Evolutionary conservation across 2,329 filamentous ascomycete genomes (phyloP).

Genomic region (Mycogone perniciosa): DNA sequence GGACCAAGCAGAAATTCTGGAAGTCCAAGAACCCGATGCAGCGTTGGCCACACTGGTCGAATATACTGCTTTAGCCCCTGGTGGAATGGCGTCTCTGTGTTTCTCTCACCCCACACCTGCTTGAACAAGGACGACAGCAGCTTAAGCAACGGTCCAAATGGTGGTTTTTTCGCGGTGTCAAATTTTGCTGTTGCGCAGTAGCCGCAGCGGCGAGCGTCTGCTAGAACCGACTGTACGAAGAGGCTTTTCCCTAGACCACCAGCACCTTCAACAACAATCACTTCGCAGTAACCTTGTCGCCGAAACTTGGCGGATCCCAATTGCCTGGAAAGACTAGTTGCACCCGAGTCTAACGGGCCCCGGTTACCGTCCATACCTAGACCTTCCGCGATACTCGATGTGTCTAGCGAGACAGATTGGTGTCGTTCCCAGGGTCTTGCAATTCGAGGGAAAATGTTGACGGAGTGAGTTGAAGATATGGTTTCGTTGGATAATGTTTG

Average conservation of each 20-base stretch:
- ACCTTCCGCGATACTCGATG: slow-evolving; percentile 41
- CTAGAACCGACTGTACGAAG: slow-evolving; percentile 56
- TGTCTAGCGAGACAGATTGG: slow-evolving; percentile 45
- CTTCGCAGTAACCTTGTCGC: slow-evolving; percentile 56
- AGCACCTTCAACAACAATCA: slow-evolving; percentile 54
- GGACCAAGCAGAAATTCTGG: slow-evolving; percentile 63
- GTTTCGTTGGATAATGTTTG: slow-evolving; percentile 39
- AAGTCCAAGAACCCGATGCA: slow-evolving; percentile 55
- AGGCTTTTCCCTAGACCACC: slow-evolving; percentile 61
- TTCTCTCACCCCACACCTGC: slow-evolving; percentile 60
- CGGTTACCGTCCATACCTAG: slow-evolving; percentile 37
- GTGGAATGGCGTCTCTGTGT: slow-evolving; percentile 59
- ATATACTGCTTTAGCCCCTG: slow-evolving; percentile 56
- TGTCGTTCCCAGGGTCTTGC: slow-evolving; percentile 47
- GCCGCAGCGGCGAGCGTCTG: slow-evolving; percentile 53
- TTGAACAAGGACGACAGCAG: slow-evolving; percentile 61
- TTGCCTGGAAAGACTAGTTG: slow-evolving; percentile 47
- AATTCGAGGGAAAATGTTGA: slow-evolving; percentile 28
- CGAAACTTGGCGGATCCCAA: slow-evolving; percentile 53
- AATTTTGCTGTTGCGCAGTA: slow-evolving; percentile 63
- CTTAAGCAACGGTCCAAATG: slow-evolving; percentile 58
- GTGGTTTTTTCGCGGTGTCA: slow-evolving; percentile 52
- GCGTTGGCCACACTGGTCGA: slow-evolving; percentile 56
- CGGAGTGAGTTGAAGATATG: slow-evolving; percentile 40
- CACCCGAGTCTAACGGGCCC: slow-evolving; percentile 39